These are phyloP conservation scores for Aspergillus sp. DNA, from an alignment of 2,329 filamentous ascomycete genomes.

Conservation along the genomic window DNA sequence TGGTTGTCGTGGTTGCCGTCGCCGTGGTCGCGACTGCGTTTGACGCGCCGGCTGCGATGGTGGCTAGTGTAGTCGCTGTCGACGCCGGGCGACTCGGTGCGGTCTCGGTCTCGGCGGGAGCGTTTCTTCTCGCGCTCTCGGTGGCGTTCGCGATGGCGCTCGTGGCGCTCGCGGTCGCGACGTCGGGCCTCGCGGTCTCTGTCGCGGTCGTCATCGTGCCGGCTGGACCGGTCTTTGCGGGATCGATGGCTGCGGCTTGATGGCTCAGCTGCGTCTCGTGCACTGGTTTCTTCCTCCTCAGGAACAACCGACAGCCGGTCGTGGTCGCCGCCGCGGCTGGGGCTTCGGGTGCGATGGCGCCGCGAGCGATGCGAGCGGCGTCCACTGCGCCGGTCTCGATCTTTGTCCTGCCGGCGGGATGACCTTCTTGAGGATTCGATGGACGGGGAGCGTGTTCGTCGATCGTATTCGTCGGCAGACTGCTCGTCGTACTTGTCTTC, in stretches of 20 bases:
- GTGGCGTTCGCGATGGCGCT: constrained; percentile 22
- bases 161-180: constrained; percentile 16
- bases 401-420: constrained; percentile 52
- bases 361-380: constrained; percentile 42
- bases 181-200: constrained; percentile 20
- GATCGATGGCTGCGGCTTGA: constrained; percentile 20
- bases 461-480: constrained; percentile 28
- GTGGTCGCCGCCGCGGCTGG: constrained; percentile 22
- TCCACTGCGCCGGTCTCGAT: constrained; percentile 41
- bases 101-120: constrained; percentile 34
- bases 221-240: constrained; percentile 18
- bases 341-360: constrained; percentile 33
- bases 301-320: constrained; percentile 22
- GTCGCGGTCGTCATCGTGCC: constrained; percentile 21
- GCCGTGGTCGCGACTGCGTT: constrained; percentile 24
- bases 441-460: constrained; percentile 57
- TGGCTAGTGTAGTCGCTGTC: constrained; percentile 24
- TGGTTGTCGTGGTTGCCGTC: constrained; percentile 14
- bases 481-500: constrained; percentile 40
- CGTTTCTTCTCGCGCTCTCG: constrained; percentile 28
- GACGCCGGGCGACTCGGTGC: constrained; percentile 25
- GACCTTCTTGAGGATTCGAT: constrained; percentile 49
- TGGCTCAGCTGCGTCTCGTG: constrained; percentile 15
- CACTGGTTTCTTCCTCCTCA: constrained; percentile 13
- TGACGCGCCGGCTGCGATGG: constrained; percentile 27